Evolutionary conservation across 148 eudicot species (phyloP), one percentile per base, ranked within the genome.

Genomic region (Cornus suecica): DNA sequence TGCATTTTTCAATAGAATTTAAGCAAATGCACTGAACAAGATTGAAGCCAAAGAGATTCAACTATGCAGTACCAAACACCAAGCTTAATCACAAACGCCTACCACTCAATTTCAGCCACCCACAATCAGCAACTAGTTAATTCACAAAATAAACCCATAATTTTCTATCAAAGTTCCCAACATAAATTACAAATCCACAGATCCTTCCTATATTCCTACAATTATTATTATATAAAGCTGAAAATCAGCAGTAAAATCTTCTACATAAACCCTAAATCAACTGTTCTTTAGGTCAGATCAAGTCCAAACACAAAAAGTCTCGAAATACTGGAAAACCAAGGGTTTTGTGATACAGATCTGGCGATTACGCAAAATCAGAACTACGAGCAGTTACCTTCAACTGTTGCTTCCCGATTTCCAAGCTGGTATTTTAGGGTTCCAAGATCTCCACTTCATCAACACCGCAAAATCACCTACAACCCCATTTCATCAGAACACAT

Each of bases 1-100:
- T 85, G 83, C 90, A 85, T 87, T 25, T 80, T 76, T 78, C 30
- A 74, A 23, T 5, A 31, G 28, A 51, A 31, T 66, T 24, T 72
- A 66, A 32, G 13, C 41, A 58, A 58, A 72, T 73, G 62, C 6
- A 45, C 28, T 42, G 27, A 48, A 74, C 31, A 62, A 20, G 54
- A 18, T 26, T 60, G 14, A 26, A 63, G 32, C 62, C n/a, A 1
- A 29, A 64, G n/a, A 22, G 1, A 27, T 58, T 22, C 25, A n/a
- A 20, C 58, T 58, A 58, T 22, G 24, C 20, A 14, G 24, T 58
- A 58, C 58, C 25, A 22, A 58, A 20, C 20, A 58, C 25, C 62
- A 22, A 58, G 5, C 62, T 20, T n/a, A 22, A 58, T 58, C 4
- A 22, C 68, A 23, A 7, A 54, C 41, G 7, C 32, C 30, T 73